Evolutionary conservation across 202 grass and related monocot genomes (phyloP).

Genomic region (Musa balbisiana): DNA sequence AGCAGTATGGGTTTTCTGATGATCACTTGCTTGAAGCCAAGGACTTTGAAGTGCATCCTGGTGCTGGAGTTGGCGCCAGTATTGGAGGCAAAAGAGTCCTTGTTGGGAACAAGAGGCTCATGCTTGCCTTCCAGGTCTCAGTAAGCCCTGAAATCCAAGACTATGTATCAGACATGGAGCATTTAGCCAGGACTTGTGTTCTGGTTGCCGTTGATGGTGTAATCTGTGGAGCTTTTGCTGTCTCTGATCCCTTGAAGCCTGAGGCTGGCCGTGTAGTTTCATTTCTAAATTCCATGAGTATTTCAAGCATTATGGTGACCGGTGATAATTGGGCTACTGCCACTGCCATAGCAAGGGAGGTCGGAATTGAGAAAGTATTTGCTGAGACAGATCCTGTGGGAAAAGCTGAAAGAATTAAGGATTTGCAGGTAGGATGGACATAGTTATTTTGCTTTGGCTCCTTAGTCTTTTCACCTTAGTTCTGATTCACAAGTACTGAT

Average conservation of each 20-base stretch:
- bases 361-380: slow-evolving; percentile 62
- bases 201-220: slow-evolving; percentile 67
- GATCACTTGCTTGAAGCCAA: slow-evolving; percentile 51
- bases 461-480: background rate
- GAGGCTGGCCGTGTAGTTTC: slow-evolving; percentile 69
- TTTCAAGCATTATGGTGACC: slow-evolving; percentile 92
- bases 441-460: background rate
- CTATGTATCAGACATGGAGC: slow-evolving; percentile 61
- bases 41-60: slow-evolving; percentile 89
- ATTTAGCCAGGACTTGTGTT: slow-evolving; percentile 76
- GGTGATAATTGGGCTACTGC: slow-evolving; percentile 95
- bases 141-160: slow-evolving; percentile 51
- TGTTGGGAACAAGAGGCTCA: slow-evolving; percentile 88
- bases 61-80: slow-evolving; percentile 68
- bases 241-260: slow-evolving; percentile 95
- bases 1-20: slow-evolving; percentile 59
- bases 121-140: slow-evolving; percentile 60
- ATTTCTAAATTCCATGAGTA: slow-evolving; percentile 68
- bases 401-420: slow-evolving; percentile 92
- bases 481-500: background rate
- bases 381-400: slow-evolving; percentile 89
- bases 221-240: slow-evolving; percentile 69
- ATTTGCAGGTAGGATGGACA: slow-evolving; percentile 55
- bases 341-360: slow-evolving; percentile 78
- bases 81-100: slow-evolving; percentile 65